Evolutionary conservation across 176 grass and related monocot species (phyloP).

Genomic region (Phoenix dactylifera): DNA sequence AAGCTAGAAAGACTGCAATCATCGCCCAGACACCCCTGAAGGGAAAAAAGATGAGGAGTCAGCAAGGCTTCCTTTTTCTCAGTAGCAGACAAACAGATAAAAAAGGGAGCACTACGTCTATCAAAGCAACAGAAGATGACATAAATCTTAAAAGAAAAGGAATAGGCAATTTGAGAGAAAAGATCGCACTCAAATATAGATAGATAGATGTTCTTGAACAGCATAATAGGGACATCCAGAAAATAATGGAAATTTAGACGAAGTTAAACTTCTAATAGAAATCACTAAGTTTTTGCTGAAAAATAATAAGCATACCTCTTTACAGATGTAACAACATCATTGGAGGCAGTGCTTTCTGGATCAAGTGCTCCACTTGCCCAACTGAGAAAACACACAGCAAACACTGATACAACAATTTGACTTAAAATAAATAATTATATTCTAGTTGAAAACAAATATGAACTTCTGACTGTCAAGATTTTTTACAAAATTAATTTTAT

Average conservation of each 20-base stretch:
- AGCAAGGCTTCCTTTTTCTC: no score
- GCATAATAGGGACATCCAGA: no score
- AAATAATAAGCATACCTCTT: slow-evolving; percentile 49
- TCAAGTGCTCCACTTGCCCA: slow-evolving; percentile 91
- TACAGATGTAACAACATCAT: slow-evolving; percentile 59
- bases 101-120: no score
- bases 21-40: slow-evolving; percentile 91
- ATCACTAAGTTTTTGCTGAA: neutral
- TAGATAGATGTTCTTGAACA: no score
- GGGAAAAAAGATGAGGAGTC: neutral
- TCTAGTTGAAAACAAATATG: no score
- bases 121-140: neutral
- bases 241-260: no score
- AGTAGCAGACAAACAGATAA: neutral
- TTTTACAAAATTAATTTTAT: no score
- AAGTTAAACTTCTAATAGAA: neutral
- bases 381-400: slow-evolving; percentile 34
- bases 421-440: no score
- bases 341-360: slow-evolving; percentile 59
- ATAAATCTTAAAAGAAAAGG: neutral
- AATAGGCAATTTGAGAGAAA: no score
- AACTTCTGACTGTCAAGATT: no score
- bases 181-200: no score
- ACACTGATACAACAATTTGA: no score
- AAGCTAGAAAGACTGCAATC: slow-evolving; percentile 94